phyloP scores from a whole-genome alignment of 306 rosid genomes.

The Cucurbita maxima region DNA sequence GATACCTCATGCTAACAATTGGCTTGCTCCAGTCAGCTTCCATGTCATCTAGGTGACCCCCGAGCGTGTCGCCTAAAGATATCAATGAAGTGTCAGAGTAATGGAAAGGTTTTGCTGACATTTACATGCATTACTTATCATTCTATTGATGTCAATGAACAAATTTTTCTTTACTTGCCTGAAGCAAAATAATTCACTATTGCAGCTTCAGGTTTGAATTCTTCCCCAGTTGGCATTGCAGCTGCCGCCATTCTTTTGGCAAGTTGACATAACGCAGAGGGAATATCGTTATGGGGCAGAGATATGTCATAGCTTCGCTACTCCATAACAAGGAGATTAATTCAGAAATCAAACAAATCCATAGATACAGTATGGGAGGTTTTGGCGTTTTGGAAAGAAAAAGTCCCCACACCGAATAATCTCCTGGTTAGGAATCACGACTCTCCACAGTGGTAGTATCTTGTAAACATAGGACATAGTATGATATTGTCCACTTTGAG shows the following conservation, averaged over 20 bases:
- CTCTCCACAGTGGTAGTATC: no score
- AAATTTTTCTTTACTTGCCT: conserved; percentile 24
- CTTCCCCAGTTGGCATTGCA: conserved; percentile 70
- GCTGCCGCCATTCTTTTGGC: conserved; percentile 74
- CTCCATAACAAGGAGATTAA: conserved; percentile 4
- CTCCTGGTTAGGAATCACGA: neutral
- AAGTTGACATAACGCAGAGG: conserved; percentile 45
- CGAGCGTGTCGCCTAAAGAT: conserved; percentile 58
- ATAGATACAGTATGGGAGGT: no score
- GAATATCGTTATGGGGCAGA: conserved; percentile 69
- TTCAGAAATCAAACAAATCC: neutral
- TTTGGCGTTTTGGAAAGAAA: neutral
- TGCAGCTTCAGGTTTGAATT: conserved; percentile 84
- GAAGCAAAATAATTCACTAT: conserved; percentile 79
- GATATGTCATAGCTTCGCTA: conserved; percentile 73
- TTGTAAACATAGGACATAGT: no score
- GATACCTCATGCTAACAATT: conserved; percentile 77
- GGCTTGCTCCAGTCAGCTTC: conserved; percentile 92
- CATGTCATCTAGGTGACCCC: conserved; percentile 98
- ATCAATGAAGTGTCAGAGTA: neutral
- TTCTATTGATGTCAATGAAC: neutral
- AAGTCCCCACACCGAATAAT: neutral
- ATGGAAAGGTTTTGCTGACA: neutral
- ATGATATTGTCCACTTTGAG: no score
- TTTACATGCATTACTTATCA: neutral